A percentile compares a stretch with the other conserved stretches of the same genome.
Conservation (phyloP, 805 yeast genomes). For the Ogataea salicorniae region DNA sequence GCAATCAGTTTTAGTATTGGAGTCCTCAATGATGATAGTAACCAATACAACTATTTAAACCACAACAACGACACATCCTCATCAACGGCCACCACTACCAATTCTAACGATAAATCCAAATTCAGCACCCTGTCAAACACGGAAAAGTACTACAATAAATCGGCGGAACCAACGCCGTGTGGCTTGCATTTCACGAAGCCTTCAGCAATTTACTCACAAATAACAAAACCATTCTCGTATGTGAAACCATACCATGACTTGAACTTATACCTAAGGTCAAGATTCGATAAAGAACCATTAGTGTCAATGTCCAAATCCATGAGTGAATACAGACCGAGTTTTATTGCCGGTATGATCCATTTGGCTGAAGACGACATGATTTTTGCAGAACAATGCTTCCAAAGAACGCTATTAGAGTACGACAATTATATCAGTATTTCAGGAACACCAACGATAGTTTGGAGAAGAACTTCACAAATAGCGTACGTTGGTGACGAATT, state of each 20-base stretch:
- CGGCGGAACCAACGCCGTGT: constrained; percentile 19
- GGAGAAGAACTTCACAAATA: constrained; percentile 95
- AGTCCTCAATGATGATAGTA: constrained; percentile 34
- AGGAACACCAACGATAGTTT: constrained; percentile 92
- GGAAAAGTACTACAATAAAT: neutral
- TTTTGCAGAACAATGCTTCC: constrained; percentile 95
- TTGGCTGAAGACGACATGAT: constrained; percentile 86
- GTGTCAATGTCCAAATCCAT: constrained; percentile 81
- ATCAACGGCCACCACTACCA: neutral
- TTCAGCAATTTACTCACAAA: constrained; percentile 72
- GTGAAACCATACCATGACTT: constrained; percentile 87
- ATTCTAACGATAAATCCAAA: neutral
- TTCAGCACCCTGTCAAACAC: neutral
- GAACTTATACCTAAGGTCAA: constrained; percentile 60
- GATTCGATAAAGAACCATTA: constrained; percentile 60
- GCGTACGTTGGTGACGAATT: constrained; percentile 95
- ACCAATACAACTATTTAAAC: constrained; percentile 9
- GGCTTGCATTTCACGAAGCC: constrained; percentile 56
- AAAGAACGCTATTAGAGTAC: constrained; percentile 83
- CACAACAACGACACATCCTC: constrained; percentile 1
- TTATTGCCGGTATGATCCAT: constrained; percentile 86
- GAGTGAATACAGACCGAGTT: constrained; percentile 88
- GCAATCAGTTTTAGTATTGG: constrained; percentile 47
- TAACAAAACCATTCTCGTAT: constrained; percentile 75
- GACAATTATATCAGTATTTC: constrained; percentile 76